Evolutionary conservation across 2,329 filamentous ascomycete genomes (phyloP), one percentile per base, ranked within the genome.

Genomic region (Leptodontidium sp.): DNA sequence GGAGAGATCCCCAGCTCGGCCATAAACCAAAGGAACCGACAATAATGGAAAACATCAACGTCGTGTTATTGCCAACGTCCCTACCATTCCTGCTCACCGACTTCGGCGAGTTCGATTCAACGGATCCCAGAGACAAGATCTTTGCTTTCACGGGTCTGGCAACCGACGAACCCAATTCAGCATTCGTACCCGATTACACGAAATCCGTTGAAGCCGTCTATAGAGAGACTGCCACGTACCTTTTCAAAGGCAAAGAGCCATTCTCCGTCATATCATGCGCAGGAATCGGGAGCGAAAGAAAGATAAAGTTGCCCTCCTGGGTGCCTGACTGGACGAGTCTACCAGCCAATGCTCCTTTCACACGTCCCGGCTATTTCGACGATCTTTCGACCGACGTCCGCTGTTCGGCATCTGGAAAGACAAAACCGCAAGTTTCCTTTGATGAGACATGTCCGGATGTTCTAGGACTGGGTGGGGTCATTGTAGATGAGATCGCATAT

Each of bases 111-210:
- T 40, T 40, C 17, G 17, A 38, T 21, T 38, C 53, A 5, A 58
- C 32, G 11, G 53, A 58, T 58, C 53, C 32, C 8, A 35, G 53
- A 14, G 29, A 58, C 15, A 58, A 58, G 17, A 58, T 58, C 2
- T 38, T 58, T 17, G 53, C 53, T 40, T 58, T 58, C 32, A 40
- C 53, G 2, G 35, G 53, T 40, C 17, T 58, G 32, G 53, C 17
- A 6, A 58, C 35, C 17, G 53, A 58, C 17, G 35, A 58, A 24
- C 1, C 35, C 0, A 40, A 58, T 15, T 8, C 8, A 12, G 53
- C 32, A 38, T 58, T 58, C 17, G 53, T 17, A 4, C 53, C 53
- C 1, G 32, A 58, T 24, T 38, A 40, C 9, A 38, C 29, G 9
- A 58, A 58, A 6, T 2, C 53, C 15, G 53, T 58, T 8, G 53